These are phyloP conservation scores for Fusarium odoratissimum DNA, from an alignment of 2,329 filamentous ascomycete genomes.

Conservation along the genomic window DNA sequence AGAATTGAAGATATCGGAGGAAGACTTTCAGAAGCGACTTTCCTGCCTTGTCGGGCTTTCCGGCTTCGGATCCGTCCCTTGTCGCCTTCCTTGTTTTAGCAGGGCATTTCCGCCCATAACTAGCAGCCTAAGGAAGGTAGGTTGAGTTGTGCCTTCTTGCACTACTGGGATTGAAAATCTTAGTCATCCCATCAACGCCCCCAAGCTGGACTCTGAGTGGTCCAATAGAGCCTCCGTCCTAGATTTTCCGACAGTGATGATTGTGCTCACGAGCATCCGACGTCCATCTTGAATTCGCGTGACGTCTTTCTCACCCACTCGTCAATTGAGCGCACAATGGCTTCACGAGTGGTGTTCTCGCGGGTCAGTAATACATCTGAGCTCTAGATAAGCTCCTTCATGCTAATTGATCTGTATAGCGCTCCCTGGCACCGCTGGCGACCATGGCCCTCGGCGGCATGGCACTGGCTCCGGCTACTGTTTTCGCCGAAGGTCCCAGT, in stretches of 20 bases:
- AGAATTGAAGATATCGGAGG: slow-evolving; percentile 20
- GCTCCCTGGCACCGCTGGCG: slow-evolving; percentile 65
- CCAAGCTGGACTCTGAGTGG: slow-evolving; percentile 26
- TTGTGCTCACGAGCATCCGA: slow-evolving; percentile 36
- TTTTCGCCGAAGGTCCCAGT: slow-evolving; percentile 63
- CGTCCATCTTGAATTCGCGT: slow-evolving; percentile 43
- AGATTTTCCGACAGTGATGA: slow-evolving; percentile 46
- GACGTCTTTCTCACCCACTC: slow-evolving; percentile 42
- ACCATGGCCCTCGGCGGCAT: slow-evolving; percentile 62
- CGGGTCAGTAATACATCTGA: slow-evolving; percentile 56
- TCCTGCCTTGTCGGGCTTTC: slow-evolving; percentile 25
- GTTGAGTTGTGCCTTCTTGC: slow-evolving; percentile 12
- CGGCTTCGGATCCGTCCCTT: slow-evolving; percentile 32
- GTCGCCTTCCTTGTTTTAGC: slow-evolving; percentile 19
- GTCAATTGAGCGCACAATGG: slow-evolving; percentile 67
- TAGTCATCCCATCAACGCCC: slow-evolving; percentile 31
- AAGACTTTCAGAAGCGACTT: slow-evolving; percentile 13
- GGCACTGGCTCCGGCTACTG: slow-evolving; percentile 60
- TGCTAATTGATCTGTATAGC: slow-evolving; percentile 55
- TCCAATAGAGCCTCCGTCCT: slow-evolving; percentile 44
- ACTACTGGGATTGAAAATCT: slow-evolving; percentile 3
- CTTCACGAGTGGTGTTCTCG: slow-evolving; percentile 69
- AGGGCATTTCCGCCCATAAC: slow-evolving; percentile 4
- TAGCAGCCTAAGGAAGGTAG: neutral
- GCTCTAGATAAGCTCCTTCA: slow-evolving; percentile 25